Percentiles rank a stretch among this genome's conserved stretches.
These are phyloP conservation scores for Arthroderma uncinatum DNA, from an alignment of 2,329 filamentous ascomycete genomes.

Conservation along the genomic window DNA sequence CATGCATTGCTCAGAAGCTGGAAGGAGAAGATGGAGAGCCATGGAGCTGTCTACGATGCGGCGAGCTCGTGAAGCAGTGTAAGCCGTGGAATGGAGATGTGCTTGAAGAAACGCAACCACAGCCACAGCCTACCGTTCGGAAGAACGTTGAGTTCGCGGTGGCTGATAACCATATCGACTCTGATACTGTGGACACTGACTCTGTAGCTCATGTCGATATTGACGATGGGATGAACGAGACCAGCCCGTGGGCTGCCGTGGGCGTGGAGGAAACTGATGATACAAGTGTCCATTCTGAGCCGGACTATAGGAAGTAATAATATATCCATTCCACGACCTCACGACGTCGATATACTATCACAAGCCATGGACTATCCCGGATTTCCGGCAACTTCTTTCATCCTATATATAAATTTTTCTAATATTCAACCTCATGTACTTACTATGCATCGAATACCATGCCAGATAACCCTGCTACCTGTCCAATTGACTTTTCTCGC, in stretches of 20 bases:
- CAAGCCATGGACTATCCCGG: too few relatives aligned
- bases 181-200: conserved; percentile 12
- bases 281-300: conserved; percentile 12
- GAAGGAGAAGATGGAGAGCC: conserved; percentile 91
- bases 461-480: too few relatives aligned
- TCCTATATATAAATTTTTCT: not conserved
- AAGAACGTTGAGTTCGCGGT: conserved; percentile 35
- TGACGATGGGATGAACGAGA: conserved; percentile 28
- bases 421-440: not conserved
- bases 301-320: not conserved
- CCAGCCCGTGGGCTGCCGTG: conserved; percentile 29
- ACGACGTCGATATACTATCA: too few relatives aligned
- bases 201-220: conserved; percentile 22
- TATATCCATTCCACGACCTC: not conserved
- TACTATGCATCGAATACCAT: too few relatives aligned
- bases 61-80: conserved; percentile 71
- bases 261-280: conserved; percentile 22
- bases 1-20: conserved; percentile 79
- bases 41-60: conserved; percentile 83
- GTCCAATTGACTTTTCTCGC: not conserved
- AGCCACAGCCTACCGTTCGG: conserved; percentile 23
- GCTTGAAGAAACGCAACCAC: conserved; percentile 35
- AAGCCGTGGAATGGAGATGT: conserved; percentile 88
- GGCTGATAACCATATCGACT: conserved; percentile 13
- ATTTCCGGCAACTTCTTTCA: not conserved